These are phyloP conservation scores for Mariannaea elegans DNA, from an alignment of 2,329 filamentous ascomycete genomes.

Conservation along the genomic window DNA sequence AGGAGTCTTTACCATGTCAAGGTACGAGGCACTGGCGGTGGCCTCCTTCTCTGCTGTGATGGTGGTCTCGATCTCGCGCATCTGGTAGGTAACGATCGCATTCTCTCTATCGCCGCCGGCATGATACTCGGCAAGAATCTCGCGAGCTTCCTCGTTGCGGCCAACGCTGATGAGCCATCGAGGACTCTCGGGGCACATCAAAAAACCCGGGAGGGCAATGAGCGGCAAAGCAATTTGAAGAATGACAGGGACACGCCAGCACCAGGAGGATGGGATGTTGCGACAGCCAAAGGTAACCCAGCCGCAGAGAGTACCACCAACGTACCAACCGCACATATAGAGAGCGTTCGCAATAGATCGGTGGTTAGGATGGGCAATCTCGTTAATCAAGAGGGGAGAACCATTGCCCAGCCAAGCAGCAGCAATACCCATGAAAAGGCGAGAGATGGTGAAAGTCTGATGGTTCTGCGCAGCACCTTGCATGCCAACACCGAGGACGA, in stretches of 20 bases:
- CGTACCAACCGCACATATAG: slow-evolving; percentile 32
- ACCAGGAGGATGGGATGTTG: slow-evolving; percentile 32
- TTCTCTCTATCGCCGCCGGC: slow-evolving; percentile 49
- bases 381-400: slow-evolving; percentile 27
- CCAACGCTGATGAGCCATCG: slow-evolving; percentile 43
- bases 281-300: slow-evolving; percentile 31
- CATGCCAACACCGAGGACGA: slow-evolving; percentile 26
- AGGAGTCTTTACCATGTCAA: slow-evolving; percentile 26
- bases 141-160: slow-evolving; percentile 45
- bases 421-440: slow-evolving; percentile 28
- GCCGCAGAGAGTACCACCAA: slow-evolving; percentile 27
- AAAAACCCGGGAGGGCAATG: slow-evolving; percentile 37
- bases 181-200: slow-evolving; percentile 48
- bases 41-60: slow-evolving; percentile 38
- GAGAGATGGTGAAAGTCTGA: slow-evolving; percentile 25
- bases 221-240: slow-evolving; percentile 32
- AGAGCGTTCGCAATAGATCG: slow-evolving; percentile 26
- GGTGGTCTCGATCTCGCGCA: slow-evolving; percentile 52
- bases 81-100: slow-evolving; percentile 49
- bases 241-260: slow-evolving; percentile 37
- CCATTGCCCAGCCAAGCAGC: slow-evolving; percentile 25
- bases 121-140: slow-evolving; percentile 50
- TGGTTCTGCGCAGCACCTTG: slow-evolving; percentile 25
- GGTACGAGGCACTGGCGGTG: slow-evolving; percentile 23
- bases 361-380: slow-evolving; percentile 28